Base-by-base conservation (phyloP, 352 stramenopile genomes). In the Globisporangium emineosum region DNA sequence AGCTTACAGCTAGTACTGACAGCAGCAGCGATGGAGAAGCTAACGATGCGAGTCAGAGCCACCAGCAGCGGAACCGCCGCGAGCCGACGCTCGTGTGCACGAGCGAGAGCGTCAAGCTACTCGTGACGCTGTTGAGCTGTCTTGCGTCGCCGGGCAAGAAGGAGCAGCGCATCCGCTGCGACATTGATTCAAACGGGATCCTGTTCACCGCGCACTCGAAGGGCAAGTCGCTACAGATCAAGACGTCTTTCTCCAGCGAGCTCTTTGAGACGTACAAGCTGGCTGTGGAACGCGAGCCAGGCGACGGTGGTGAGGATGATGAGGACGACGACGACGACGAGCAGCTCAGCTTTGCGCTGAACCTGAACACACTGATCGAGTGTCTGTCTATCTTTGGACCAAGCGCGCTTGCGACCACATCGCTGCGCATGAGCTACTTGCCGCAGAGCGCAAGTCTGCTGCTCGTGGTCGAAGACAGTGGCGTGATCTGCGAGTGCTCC, bases 211-310 rank as follows among this genome's bases (percentile, higher is more conserved):
- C 76, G 29, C 81, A 93, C 56, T 93, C 86, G n/a, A 88, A 86
- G 54, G 84, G 87, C 53, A 95, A 95, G 63, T 91, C 84, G 63
- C 74, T 95, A 29, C 87, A 95, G 79, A 79, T 95, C 70, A 95
- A 93, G 76, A 91, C 87, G 29, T 91, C 83, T 10, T 77, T 93
- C 9, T 72, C 77, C 10, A 71, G 66, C n/a, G 83, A 93, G 63
- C 65, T 95, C 6, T 95, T 95, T 60, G 84, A 93, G 51, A 73
- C 71, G 33, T 95, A 80, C 73, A 57, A 74, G 52, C 80, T 93
- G 10, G 57, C 67, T 2, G 21, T 62, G 5, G 33, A 47, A 13
- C 12, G 45, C 5, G 64, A 54, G 15, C n/a, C 52, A 29, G 52
- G 58, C 21, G 45, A 68, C 5, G 53, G 69, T 40, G 43, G 43